Conservation (phyloP, 306 rosid genomes). For the Begonia loranthoides region DNA sequence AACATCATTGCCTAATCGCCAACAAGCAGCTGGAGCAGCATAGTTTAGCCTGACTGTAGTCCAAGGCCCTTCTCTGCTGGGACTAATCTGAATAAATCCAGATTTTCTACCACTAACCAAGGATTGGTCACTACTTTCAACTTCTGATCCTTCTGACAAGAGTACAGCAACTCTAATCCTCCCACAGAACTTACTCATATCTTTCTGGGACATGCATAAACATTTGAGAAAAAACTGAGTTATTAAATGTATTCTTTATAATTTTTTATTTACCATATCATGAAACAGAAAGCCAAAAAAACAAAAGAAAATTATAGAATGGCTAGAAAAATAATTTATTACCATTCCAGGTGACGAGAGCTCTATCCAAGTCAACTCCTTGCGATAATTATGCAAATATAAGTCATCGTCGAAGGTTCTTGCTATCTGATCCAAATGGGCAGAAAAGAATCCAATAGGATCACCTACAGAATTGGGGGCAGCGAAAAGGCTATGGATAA, state of each 20-base stretch:
- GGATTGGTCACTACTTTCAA: conserved; percentile 25
- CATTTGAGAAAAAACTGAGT: neutral
- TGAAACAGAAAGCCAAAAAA: conserved; percentile 2
- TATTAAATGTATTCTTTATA: neutral
- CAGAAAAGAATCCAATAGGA: conserved; percentile 68
- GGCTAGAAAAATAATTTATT: neutral
- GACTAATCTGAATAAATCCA: conserved; percentile 94
- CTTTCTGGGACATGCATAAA: conserved; percentile 23
- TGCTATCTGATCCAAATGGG: conserved; percentile 57
- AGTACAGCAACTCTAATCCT: conserved; percentile 54
- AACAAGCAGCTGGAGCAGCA: conserved; percentile 94
- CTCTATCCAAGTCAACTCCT: conserved; percentile 46
- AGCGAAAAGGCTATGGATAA: conserved; percentile 8
- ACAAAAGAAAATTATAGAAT: neutral
- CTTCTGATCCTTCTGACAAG: conserved; percentile 41
- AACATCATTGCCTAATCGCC: conserved; percentile 85
- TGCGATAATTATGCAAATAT: conserved; percentile 18
- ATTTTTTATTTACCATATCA: neutral
- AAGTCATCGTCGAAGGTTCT: conserved; percentile 33
- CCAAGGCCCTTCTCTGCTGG: conserved; percentile 93
- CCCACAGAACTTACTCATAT: conserved; percentile 16
- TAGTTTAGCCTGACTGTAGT: conserved; percentile 92
- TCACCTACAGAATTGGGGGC: conserved; percentile 33
- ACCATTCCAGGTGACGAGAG: conserved; percentile 24
- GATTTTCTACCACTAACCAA: conserved; percentile 28